Base-by-base conservation (phyloP, 2,329 filamentous ascomycete genomes). In the Calonectria fujianensis region DNA sequence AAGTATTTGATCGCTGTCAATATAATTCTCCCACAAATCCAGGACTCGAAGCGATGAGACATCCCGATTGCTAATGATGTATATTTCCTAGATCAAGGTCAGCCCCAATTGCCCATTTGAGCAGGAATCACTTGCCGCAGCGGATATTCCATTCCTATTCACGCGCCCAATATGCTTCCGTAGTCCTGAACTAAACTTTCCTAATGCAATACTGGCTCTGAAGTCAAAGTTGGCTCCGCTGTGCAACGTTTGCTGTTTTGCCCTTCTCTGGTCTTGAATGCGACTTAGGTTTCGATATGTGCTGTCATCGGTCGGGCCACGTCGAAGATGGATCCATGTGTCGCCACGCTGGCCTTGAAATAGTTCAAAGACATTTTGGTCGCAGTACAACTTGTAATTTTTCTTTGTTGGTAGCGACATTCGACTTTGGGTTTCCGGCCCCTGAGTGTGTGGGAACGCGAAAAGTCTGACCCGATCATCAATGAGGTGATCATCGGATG, bases 361-460 rank as follows among this genome's bases (percentile, higher is more conserved):
- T 11, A 64, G 8, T 16, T 64, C 37, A 3, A 64, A 48, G 20
- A 64, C 39, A 13, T 45, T 64, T 31, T 32, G 14, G 7, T 64
- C 61, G 24, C 61, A 64, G 27, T 64, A 64, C 61, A 64, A 4
- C 32, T 20, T 64, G 37, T 64, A 64, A 32, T 64, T 64, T 37
- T 64, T 64, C 24, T 48, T 64, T 32, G 61, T 64, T n/a, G 61
- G 61, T 9, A 64, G 61, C 11, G 61, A 64, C 41, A 64, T 31
- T n/a, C 61, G 48, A 31, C 61, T 64, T 13, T 64, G 61, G 2
- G 24, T 64, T 32, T 64, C 61, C 29, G 37, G 24, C 4, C 61
- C 61, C 45, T 64, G 61, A 2, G 61, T 45, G 29, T 64, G 61
- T 2, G 61, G 39, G 18, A 64, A 64, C 18, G 61, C 61, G 32